phyloP scores from a whole-genome alignment of 2,329 filamentous ascomycete genomes.

The Exserohilum rostratum region DNA sequence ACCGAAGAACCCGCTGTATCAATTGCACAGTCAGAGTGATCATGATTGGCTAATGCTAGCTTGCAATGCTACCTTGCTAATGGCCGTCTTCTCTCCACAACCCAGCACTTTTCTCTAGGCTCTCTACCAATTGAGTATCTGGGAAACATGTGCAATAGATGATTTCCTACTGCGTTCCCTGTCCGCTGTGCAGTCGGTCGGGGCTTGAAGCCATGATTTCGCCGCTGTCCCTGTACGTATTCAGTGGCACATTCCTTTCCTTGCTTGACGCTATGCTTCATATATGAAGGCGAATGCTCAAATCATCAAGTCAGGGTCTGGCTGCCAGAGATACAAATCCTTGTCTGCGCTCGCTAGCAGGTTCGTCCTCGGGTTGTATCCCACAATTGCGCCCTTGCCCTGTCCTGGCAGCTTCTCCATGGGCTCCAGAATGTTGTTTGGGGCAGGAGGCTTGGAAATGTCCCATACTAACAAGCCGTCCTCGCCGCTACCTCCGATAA shows the following conservation, averaged over 20 bases:
- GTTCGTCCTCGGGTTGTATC: conserved; percentile 90
- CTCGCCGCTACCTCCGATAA: conserved; percentile 76
- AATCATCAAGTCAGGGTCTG: conserved; percentile 52
- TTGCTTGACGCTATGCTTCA: neutral
- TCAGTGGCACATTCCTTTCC: neutral
- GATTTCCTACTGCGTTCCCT: too few relatives aligned
- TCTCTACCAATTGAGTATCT: too few relatives aligned
- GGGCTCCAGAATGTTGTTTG: conserved; percentile 67
- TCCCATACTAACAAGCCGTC: conserved; percentile 88
- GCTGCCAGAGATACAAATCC: conserved; percentile 64
- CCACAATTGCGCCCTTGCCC: conserved; percentile 73
- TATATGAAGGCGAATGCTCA: conserved; percentile 17
- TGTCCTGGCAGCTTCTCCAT: conserved; percentile 67
- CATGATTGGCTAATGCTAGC: neutral
- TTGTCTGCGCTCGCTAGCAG: conserved; percentile 89
- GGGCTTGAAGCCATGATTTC: too few relatives aligned
- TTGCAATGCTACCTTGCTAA: neutral
- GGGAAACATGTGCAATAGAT: too few relatives aligned
- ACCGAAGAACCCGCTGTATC: neutral
- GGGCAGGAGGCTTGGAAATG: conserved; percentile 58
- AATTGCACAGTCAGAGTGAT: neutral
- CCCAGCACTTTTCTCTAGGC: neutral
- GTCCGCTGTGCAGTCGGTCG: neutral
- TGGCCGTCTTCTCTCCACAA: neutral
- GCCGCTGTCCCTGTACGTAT: neutral